phyloP scores from a whole-genome alignment of 257 asterid genomes.

The Lithospermum erythrorhizon region DNA sequence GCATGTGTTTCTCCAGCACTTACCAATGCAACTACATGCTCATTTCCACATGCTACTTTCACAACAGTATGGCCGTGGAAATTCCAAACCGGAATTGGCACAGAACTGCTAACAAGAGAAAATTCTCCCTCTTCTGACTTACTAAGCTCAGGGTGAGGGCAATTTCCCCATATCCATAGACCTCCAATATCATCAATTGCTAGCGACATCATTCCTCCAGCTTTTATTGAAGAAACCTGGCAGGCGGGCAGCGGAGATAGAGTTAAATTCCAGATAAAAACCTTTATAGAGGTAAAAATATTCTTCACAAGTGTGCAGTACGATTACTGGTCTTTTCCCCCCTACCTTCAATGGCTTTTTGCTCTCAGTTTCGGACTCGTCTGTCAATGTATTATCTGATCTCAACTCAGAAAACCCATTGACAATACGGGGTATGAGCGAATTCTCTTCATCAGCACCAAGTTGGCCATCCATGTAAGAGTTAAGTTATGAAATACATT shows the following conservation, averaged over 20 bases:
- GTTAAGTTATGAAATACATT: constrained; percentile 38
- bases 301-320: background rate
- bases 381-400: constrained; percentile 26
- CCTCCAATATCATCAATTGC: constrained; percentile 70
- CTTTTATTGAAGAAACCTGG: constrained; percentile 62
- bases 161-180: constrained; percentile 91
- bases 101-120: constrained; percentile 30
- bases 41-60: constrained; percentile 83
- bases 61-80: constrained; percentile 84
- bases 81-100: constrained; percentile 63
- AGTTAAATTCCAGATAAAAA: background rate
- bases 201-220: constrained; percentile 91
- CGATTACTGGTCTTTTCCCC: too few species aligned
- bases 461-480: constrained; percentile 67
- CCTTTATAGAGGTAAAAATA: too few species aligned
- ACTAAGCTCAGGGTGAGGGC: constrained; percentile 42
- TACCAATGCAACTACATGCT: constrained; percentile 73
- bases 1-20: constrained; percentile 49
- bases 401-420: constrained; percentile 60
- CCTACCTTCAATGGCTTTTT: constrained; percentile 50
- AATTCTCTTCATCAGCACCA: constrained; percentile 50
- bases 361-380: constrained; percentile 21
- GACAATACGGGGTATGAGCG: constrained; percentile 38
- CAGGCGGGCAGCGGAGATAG: background rate
- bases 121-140: constrained; percentile 30